A percentile compares a stretch with the other conserved stretches of the same genome.
Evolutionary conservation across 768 basidiomycete genomes (phyloP).

Genomic region (Boletus pseudo-olivaceus): DNA sequence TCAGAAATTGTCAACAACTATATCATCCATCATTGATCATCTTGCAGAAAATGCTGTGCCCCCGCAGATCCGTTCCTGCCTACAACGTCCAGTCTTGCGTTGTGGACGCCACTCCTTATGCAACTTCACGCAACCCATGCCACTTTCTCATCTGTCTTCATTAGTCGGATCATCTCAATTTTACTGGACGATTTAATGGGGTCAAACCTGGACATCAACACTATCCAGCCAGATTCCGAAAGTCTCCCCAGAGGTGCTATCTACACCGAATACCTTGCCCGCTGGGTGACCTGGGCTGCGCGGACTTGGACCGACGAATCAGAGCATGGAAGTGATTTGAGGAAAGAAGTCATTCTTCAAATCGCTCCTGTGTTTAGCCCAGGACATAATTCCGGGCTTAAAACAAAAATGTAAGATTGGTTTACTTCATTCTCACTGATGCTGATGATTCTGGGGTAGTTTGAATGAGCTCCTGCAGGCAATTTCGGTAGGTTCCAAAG

Average conservation of each 20-base stretch:
- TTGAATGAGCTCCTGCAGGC: conserved; percentile 19
- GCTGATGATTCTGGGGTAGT: conserved; percentile 16
- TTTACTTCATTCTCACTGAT: not conserved
- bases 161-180: conserved; percentile 40
- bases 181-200: conserved; percentile 24
- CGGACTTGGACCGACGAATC: conserved; percentile 36
- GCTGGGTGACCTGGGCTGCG: conserved; percentile 67
- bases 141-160: conserved; percentile 49
- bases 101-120: conserved; percentile 66
- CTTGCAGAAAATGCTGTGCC: conserved; percentile 52
- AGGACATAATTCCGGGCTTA: conserved; percentile 21
- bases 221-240: conserved; percentile 18
- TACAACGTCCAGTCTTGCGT: conserved; percentile 45
- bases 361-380: conserved; percentile 51
- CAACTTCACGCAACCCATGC: conserved; percentile 57
- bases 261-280: conserved; percentile 58
- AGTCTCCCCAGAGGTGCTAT: conserved; percentile 35
- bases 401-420: conserved; percentile 34
- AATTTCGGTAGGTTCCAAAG: conserved; percentile 17
- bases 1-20: conserved; percentile 32
- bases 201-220: conserved; percentile 12
- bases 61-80: conserved; percentile 45
- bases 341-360: conserved; percentile 41
- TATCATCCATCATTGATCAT: conserved; percentile 1
- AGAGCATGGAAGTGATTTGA: conserved; percentile 38